Evolutionary conservation across 306 rosid species (phyloP), one percentile per base, ranked within the genome.

Genomic region (Castanea sativa): DNA sequence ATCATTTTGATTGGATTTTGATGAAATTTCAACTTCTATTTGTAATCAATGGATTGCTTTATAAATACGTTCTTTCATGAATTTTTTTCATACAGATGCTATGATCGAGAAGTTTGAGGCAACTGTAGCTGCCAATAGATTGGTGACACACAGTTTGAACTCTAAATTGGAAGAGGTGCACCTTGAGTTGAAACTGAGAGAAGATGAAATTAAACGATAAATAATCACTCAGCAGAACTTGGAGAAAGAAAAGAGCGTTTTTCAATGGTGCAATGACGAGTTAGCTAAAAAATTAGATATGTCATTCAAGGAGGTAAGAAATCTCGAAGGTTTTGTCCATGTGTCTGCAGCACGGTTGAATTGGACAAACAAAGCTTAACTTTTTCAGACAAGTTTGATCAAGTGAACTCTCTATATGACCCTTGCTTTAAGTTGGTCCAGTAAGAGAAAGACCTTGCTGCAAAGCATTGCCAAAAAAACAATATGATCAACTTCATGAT

Each of bases 31-130:
- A 49, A 9, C 5, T 78, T 38, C 61, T 60, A 41, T 5, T 11
- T 70, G 30, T 56, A 56, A 29, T 71, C 8, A 3, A 10, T 65
- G 57, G 73, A 55, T 53, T 81, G 55, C 51, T 75, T 73, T 56
- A 60, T 75, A 56, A 80, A 45, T 33, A 59, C 45, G 53, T 19
- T 58, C 59, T 33, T 72, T 33, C 55, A 5, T 30, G 5, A 53
- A 14, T 64, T 51, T 82, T 86, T 83, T 43, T 43, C 70, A 70
- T 87, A 87, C 97, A 95, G 99, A 91, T 84, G 76, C 59, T 41
- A 78, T 86, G 84, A 87, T 87, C 76, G 88, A 87, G 89, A 90
- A 79, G 73, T 87, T 91, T 72, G 92, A 90, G 78, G 90, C 88
- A 79, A 82, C 86, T 51, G 61, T 91, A 52, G 80, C 87, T 61